Conservation (phyloP, 306 rosid genomes). For the Rosa chinensis region DNA sequence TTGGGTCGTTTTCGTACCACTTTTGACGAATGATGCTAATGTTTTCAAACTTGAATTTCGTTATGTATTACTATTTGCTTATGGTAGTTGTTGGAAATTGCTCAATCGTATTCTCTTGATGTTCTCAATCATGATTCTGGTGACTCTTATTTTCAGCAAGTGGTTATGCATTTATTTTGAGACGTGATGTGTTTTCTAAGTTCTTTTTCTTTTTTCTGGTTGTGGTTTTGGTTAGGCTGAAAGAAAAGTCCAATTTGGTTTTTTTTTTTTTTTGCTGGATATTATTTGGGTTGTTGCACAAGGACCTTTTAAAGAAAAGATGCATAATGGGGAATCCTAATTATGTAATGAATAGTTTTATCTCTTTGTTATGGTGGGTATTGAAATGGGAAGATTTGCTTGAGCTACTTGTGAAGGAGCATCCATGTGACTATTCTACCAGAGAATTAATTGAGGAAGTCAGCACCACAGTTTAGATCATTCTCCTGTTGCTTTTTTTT, state of each 20-base stretch:
- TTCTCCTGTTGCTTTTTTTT: neutral
- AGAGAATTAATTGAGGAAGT: neutral
- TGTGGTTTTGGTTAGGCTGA: neutral
- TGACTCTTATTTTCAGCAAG: neutral
- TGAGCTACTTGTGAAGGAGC: neutral
- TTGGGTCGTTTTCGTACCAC: neutral
- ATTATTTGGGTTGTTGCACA: neutral
- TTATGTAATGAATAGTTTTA: neutral
- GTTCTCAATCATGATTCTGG: neutral
- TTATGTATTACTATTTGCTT: neutral
- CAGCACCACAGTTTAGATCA: neutral
- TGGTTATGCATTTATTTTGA: slow-evolving; percentile 10
- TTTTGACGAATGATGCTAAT: neutral
- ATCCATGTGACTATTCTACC: neutral
- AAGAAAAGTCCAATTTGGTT: neutral
- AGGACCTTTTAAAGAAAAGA: neutral
- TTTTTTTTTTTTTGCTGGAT: neutral
- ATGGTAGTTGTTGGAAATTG: neutral
- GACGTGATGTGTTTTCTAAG: slow-evolving; percentile 2
- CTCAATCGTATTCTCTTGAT: neutral
- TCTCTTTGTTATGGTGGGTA: neutral
- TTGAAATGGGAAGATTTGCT: neutral
- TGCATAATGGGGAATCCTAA: neutral
- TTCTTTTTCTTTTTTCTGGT: neutral
- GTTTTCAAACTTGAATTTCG: neutral